Percentiles rank a stretch among this genome's conserved stretches.
These are phyloP conservation scores for Stephania cephalantha DNA, from an alignment of 164 flowering plant genomes.

Conservation along the genomic window DNA sequence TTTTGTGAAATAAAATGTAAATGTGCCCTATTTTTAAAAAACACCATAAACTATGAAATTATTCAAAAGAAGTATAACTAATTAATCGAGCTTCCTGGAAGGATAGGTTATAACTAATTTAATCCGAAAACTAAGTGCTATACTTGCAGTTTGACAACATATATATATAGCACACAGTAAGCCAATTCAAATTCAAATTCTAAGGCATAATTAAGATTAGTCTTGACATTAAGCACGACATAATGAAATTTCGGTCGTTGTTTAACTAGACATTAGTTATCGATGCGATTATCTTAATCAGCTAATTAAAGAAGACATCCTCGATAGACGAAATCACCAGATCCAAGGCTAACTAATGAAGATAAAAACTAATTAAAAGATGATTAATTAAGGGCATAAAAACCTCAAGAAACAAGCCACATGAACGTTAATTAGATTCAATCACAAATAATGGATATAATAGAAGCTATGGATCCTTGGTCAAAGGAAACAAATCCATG, in stretches of 20 bases:
- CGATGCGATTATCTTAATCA: neutral
- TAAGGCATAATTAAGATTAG: neutral
- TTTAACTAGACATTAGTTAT: neutral
- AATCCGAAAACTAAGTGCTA: neutral
- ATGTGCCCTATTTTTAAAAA: no score
- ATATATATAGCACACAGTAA: neutral
- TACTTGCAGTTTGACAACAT: no score
- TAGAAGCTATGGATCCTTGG: neutral
- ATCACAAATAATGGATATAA: neutral
- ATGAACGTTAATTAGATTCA: neutral
- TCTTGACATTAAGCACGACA: neutral
- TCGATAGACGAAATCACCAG: neutral
- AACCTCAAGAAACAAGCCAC: conserved; percentile 7
- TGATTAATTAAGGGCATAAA: neutral
- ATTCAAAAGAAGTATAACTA: neutral
- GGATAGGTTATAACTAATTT: neutral
- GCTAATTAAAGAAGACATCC: neutral
- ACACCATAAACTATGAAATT: neutral
- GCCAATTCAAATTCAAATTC: no score
- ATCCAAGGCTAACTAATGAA: conserved; percentile 7
- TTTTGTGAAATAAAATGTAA: no score
- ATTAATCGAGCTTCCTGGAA: neutral
- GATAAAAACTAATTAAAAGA: neutral
- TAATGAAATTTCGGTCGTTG: neutral
- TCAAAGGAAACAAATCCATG: conserved; percentile 13